phyloP scores from a whole-genome alignment of 345 rosid species.

The Bruguiera parviflora region DNA sequence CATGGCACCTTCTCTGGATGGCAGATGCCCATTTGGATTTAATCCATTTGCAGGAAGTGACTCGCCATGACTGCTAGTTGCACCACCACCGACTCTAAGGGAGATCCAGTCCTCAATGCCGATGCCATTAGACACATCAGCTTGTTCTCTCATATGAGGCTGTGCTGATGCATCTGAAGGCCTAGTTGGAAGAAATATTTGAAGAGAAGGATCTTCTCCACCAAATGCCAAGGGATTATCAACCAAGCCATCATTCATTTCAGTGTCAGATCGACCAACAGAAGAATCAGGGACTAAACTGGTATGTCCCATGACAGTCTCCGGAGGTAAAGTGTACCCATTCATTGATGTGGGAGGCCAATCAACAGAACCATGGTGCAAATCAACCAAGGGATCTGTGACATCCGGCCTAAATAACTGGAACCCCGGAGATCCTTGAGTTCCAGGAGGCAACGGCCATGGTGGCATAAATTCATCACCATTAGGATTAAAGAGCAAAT shows the following conservation, averaged over 20 bases:
- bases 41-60: constrained; percentile 47
- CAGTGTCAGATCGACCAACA: constrained; percentile 46
- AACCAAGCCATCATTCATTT: constrained; percentile 60
- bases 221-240: constrained; percentile 78
- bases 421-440: constrained; percentile 65
- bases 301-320: constrained; percentile 42
- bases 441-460: constrained; percentile 73
- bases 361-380: constrained; percentile 50
- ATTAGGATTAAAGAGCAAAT: constrained; percentile 47
- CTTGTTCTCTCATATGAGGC: constrained; percentile 56
- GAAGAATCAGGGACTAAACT: constrained; percentile 49
- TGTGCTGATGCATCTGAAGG: constrained; percentile 65
- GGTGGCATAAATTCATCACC: constrained; percentile 68
- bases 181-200: constrained; percentile 83
- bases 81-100: constrained; percentile 83
- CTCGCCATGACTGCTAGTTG: constrained; percentile 45
- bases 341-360: constrained; percentile 54
- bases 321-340: constrained; percentile 61
- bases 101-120: constrained; percentile 88
- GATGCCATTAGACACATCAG: constrained; percentile 66
- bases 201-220: constrained; percentile 86
- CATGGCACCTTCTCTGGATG: constrained; percentile 46
- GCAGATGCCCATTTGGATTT: constrained; percentile 49
- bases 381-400: constrained; percentile 54
- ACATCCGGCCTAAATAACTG: constrained; percentile 67